A percentile compares a stretch with the other conserved stretches of the same genome.
phyloP scores from a whole-genome alignment of 768 basidiomycete species.

The Mycena amicta region DNA sequence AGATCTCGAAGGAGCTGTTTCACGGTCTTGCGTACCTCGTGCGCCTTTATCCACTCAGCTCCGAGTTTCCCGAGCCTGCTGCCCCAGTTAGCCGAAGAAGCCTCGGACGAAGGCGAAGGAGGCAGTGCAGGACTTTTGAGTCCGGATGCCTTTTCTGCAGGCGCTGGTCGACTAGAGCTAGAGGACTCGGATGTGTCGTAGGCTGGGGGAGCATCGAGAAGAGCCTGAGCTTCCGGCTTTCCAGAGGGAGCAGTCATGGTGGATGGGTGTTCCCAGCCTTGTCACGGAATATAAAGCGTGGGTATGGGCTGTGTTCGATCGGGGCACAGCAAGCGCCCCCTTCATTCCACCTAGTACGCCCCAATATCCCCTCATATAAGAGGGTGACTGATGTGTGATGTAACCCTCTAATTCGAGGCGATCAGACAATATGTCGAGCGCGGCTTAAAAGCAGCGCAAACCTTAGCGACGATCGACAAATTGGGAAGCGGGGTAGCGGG shows the following conservation, averaged over 20 bases:
- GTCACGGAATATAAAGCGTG: too few species aligned
- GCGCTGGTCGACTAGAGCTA: neutral
- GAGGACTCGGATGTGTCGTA: neutral
- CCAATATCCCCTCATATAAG: too few species aligned
- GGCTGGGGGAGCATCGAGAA: neutral
- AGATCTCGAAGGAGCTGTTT: conserved; percentile 43
- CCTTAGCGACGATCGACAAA: too few species aligned
- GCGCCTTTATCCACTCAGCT: conserved; percentile 16
- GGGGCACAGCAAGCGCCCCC: too few species aligned
- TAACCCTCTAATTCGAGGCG: too few species aligned
- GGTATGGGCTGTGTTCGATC: too few species aligned
- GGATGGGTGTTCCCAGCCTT: neutral
- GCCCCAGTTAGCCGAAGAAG: conserved; percentile 7
- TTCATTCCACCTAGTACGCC: too few species aligned
- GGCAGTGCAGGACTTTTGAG: conserved; percentile 4
- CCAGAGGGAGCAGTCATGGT: neutral
- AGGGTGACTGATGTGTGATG: too few species aligned
- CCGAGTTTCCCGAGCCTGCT: conserved; percentile 4
- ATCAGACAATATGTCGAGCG: too few species aligned
- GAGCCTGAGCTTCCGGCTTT: neutral
- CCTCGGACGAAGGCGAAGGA: conserved; percentile 2
- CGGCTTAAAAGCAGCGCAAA: too few species aligned
- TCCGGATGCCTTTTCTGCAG: neutral
- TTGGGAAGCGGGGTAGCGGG: too few species aligned
- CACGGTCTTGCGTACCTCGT: conserved; percentile 34